Conservation (phyloP, 2,329 filamentous ascomycete genomes). For the Balansia obtecta region DNA sequence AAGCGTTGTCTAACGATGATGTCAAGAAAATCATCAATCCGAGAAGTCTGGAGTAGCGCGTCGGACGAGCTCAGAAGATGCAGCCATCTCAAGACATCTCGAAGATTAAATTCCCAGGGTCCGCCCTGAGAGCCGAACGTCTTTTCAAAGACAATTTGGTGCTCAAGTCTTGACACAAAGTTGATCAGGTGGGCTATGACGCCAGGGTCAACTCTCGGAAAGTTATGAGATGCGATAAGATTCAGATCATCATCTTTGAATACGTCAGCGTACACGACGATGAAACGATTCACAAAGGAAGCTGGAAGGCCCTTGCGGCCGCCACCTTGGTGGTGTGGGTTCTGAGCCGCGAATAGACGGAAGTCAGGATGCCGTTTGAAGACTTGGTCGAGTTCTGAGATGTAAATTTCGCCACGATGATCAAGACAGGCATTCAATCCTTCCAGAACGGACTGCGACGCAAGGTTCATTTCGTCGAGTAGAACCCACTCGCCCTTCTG, state of each 20-base stretch:
- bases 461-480: conserved; percentile 96
- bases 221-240: conserved; percentile 69
- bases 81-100: conserved; percentile 82
- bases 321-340: conserved; percentile 93
- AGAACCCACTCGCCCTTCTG: conserved; percentile 94
- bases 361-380: conserved; percentile 86
- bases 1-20: conserved; percentile 83
- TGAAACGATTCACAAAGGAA: conserved; percentile 96
- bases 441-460: conserved; percentile 91
- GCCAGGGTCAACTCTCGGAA: conserved; percentile 46
- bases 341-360: conserved; percentile 92
- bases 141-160: conserved; percentile 49
- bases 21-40: conserved; percentile 62
- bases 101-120: conserved; percentile 93
- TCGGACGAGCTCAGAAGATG: conserved; percentile 43
- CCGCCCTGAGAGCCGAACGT: conserved; percentile 52
- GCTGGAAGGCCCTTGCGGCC: conserved; percentile 88
- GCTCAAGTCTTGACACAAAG: conserved; percentile 72
- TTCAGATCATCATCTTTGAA: conserved; percentile 72
- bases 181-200: conserved; percentile 57
- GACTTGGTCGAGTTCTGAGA: conserved; percentile 87
- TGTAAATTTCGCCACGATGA: conserved; percentile 89
- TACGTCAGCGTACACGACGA: conserved; percentile 90
- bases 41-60: conserved; percentile 46
- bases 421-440: conserved; percentile 94